Evolutionary conservation across 2,329 filamentous ascomycete species (phyloP).

Genomic region (Alternaria hordeiaustralica): DNA sequence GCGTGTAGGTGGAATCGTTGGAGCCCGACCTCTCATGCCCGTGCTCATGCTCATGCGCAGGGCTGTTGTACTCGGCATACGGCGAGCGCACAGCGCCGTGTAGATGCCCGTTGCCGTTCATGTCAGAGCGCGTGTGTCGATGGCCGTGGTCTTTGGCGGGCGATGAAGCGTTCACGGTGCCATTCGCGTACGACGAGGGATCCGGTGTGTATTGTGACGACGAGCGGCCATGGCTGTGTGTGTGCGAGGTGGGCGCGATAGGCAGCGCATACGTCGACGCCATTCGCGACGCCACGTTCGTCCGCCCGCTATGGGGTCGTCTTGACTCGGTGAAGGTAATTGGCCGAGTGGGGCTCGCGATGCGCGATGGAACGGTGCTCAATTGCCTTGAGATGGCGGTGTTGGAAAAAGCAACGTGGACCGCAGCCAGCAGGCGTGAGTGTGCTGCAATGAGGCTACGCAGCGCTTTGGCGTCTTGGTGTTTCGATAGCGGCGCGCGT

Average conservation of each 20-base stretch:
- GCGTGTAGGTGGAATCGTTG: slow-evolving; percentile 36
- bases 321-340: slow-evolving; percentile 21
- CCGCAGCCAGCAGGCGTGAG: slow-evolving; percentile 1
- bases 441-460: slow-evolving; percentile 11
- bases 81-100: slow-evolving; percentile 39
- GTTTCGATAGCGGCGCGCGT: slow-evolving; percentile 18
- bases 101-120: slow-evolving; percentile 46
- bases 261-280: slow-evolving; percentile 56
- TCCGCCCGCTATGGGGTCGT: slow-evolving; percentile 20
- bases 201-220: slow-evolving; percentile 47
- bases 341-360: slow-evolving; percentile 3
- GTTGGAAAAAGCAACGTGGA: slow-evolving; percentile 5
- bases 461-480: slow-evolving; percentile 10
- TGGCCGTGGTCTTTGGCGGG: slow-evolving; percentile 37
- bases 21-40: slow-evolving; percentile 31
- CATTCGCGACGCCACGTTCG: slow-evolving; percentile 42
- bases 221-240: slow-evolving; percentile 48
- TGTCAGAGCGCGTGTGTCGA: slow-evolving; percentile 39
- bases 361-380: neutral
- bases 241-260: slow-evolving; percentile 37
- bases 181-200: slow-evolving; percentile 29
- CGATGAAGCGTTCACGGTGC: slow-evolving; percentile 23
- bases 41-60: slow-evolving; percentile 33
- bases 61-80: slow-evolving; percentile 33
- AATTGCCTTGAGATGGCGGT: neutral